phyloP scores from a whole-genome alignment of 2,329 filamentous ascomycete species.

The Macroventuria anomochaeta region DNA sequence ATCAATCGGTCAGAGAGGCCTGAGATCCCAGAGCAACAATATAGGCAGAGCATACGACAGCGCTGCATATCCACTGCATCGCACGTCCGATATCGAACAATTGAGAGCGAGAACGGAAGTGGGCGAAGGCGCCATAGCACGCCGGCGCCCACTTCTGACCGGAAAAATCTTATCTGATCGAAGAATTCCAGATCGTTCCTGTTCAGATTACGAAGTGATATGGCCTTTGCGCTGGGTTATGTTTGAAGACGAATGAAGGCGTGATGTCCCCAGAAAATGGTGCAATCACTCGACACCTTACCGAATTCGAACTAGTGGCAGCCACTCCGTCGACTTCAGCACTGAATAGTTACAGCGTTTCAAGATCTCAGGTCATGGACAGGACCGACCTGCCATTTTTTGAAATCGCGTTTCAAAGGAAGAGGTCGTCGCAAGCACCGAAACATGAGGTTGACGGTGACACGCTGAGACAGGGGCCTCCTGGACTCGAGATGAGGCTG shows the following conservation, averaged over 20 bases:
- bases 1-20: neutral
- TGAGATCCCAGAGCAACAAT: neutral
- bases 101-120: neutral
- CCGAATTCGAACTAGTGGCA: slow-evolving; percentile 23
- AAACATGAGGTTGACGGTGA: neutral
- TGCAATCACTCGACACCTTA: slow-evolving; percentile 14
- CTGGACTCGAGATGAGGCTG: neutral
- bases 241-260: slow-evolving; percentile 22
- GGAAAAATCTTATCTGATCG: slow-evolving; percentile 9
- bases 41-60: neutral
- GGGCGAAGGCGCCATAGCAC: neutral
- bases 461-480: neutral
- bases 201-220: slow-evolving; percentile 6
- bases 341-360: slow-evolving; percentile 11
- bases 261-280: slow-evolving; percentile 26
- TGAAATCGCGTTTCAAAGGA: slow-evolving; percentile 10
- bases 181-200: neutral
- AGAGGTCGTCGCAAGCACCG: slow-evolving; percentile 5
- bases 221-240: slow-evolving; percentile 15
- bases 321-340: slow-evolving; percentile 22
- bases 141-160: neutral
- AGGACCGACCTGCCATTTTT: slow-evolving; percentile 18
- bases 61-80: neutral
- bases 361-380: slow-evolving; percentile 7
- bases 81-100: neutral